phyloP scores from a whole-genome alignment of 768 basidiomycete species.

The Auricularia heimuer region DNA sequence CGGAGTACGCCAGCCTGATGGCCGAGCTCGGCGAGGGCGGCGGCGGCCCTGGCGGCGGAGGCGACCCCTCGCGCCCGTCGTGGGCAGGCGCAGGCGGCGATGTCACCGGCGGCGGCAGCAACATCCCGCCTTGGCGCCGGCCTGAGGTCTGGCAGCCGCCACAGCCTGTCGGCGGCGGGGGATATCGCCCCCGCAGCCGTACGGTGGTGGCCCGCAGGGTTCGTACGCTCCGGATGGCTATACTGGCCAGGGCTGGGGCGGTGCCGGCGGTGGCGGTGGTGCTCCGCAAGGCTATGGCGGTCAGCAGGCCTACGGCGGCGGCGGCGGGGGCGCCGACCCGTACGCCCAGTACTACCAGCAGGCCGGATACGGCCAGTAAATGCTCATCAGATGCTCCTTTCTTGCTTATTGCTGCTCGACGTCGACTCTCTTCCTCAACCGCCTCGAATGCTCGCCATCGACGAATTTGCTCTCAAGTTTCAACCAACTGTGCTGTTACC shows the following conservation, averaged over 20 bases:
- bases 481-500: too few species aligned
- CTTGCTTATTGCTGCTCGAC: too few species aligned
- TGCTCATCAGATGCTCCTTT: background rate
- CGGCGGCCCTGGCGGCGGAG: conserved; percentile 36
- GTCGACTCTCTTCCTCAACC: too few species aligned
- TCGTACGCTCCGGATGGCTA: conserved; percentile 34
- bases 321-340: conserved; percentile 38
- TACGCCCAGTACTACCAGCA: conserved; percentile 84
- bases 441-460: too few species aligned
- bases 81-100: conserved; percentile 55
- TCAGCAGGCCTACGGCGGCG: conserved; percentile 12
- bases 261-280: conserved; percentile 21
- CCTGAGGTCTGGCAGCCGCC: conserved; percentile 74
- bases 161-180: conserved; percentile 19
- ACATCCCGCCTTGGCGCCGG: conserved; percentile 84
- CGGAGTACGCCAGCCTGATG: conserved; percentile 96
- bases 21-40: conserved; percentile 89
- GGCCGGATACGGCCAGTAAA: conserved; percentile 7
- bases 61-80: conserved; percentile 25
- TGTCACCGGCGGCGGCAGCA: conserved; percentile 53
- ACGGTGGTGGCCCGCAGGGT: conserved; percentile 20
- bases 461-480: too few species aligned
- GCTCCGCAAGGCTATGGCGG: conserved; percentile 25
- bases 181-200: conserved; percentile 56
- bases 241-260: conserved; percentile 24